These are phyloP conservation scores for Lunularia cruciata DNA, from an alignment of 225 moss, liverwort and hornwort species.

Conservation along the genomic window DNA sequence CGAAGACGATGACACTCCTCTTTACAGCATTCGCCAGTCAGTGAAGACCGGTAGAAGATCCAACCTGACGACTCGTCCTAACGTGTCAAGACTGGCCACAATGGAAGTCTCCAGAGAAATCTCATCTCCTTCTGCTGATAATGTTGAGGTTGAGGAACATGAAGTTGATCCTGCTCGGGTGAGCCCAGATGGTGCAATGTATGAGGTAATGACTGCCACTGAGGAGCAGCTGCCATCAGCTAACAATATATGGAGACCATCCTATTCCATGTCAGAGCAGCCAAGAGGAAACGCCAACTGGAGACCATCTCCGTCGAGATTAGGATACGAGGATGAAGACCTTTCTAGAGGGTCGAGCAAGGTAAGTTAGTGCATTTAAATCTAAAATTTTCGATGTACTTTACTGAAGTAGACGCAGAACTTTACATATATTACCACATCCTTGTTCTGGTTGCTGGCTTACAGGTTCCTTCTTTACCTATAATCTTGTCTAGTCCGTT, in stretches of 20 bases:
- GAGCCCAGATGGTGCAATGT: slow-evolving; percentile 22
- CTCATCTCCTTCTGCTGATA: slow-evolving; percentile 41
- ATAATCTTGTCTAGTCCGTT: no score
- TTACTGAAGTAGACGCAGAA: neutral
- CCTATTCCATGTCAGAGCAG: neutral
- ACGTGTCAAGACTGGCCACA: neutral
- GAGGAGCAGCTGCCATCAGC: slow-evolving; percentile 50
- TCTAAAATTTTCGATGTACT: neutral
- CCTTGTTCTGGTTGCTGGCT: neutral
- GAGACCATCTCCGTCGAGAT: slow-evolving; percentile 22
- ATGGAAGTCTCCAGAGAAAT: slow-evolving; percentile 29
- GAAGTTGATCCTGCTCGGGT: slow-evolving; percentile 22
- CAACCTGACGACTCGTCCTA: slow-evolving; percentile 18
- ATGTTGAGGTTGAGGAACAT: slow-evolving; percentile 38
- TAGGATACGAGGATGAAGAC: slow-evolving; percentile 33
- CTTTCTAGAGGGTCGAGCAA: slow-evolving; percentile 35
- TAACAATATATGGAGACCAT: slow-evolving; percentile 22
- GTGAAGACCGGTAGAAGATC: slow-evolving; percentile 30
- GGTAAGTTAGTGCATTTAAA: no score
- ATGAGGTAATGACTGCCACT: slow-evolving; percentile 36
- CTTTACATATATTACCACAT: neutral
- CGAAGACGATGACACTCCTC: slow-evolving; percentile 93
- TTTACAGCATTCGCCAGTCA: slow-evolving; percentile 58
- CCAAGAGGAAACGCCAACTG: slow-evolving; percentile 4
- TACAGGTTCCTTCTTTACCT: no score